A percentile compares a stretch with the other conserved stretches of the same genome.
phyloP scores from a whole-genome alignment of 805 yeast species.

The Cyberlindnera maritima region DNA sequence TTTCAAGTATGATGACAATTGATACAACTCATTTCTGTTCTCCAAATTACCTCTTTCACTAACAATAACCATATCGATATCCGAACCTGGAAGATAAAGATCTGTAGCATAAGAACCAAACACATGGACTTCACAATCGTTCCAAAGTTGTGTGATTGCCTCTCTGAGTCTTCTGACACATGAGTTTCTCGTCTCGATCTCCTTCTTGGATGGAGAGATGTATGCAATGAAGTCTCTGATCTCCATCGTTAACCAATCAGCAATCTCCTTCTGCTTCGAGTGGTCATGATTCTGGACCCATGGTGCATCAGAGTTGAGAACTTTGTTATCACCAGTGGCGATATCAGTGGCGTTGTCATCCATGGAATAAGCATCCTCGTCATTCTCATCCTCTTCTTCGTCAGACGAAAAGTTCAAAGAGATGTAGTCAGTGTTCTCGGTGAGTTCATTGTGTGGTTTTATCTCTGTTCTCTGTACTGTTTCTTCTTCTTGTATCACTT shows the following conservation, averaged over 20 bases:
- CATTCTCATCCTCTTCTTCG: slow-evolving; percentile 21
- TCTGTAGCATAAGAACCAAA: slow-evolving; percentile 96
- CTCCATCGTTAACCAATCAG: slow-evolving; percentile 85
- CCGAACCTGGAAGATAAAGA: slow-evolving; percentile 89
- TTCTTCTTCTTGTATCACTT: not conserved
- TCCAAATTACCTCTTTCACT: slow-evolving; percentile 58
- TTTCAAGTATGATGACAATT: slow-evolving; percentile 68
- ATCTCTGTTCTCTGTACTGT: not conserved
- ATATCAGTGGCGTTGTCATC: slow-evolving; percentile 26
- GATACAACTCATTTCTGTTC: slow-evolving; percentile 63
- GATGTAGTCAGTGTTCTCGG: slow-evolving; percentile 40
- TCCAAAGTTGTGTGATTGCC: slow-evolving; percentile 62
- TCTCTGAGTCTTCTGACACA: slow-evolving; percentile 60
- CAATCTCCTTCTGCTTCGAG: slow-evolving; percentile 69
- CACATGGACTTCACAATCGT: slow-evolving; percentile 73
- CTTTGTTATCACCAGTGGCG: slow-evolving; percentile 11
- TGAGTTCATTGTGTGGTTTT: slow-evolving; percentile 29
- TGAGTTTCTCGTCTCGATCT: slow-evolving; percentile 62
- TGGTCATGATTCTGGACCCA: slow-evolving; percentile 83
- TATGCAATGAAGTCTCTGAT: slow-evolving; percentile 81
- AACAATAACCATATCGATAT: slow-evolving; percentile 87
- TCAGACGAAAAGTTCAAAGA: slow-evolving; percentile 36
- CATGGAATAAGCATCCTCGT: slow-evolving; percentile 28
- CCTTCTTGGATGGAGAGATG: slow-evolving; percentile 78
- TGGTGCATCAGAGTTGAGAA: slow-evolving; percentile 42